phyloP scores from a whole-genome alignment of 352 stramenopile species.

The Thraustotheca clavata region DNA sequence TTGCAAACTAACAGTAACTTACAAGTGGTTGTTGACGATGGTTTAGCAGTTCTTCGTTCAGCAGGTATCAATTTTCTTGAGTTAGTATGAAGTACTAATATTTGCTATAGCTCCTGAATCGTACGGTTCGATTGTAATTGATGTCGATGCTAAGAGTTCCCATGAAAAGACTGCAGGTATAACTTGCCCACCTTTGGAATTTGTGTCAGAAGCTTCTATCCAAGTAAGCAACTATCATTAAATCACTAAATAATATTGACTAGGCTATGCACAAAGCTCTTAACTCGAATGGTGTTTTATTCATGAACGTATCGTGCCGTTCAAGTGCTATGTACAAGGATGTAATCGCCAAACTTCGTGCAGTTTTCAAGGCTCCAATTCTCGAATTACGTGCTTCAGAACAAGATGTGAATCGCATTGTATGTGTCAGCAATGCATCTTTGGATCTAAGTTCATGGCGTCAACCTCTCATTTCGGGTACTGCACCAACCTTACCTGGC shows the following conservation, averaged over 20 bases:
- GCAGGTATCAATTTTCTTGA: background rate
- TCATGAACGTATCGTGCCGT: slow-evolving; percentile 60
- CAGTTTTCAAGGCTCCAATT: slow-evolving; percentile 27
- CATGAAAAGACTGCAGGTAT: slow-evolving; percentile 42
- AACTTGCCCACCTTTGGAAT: slow-evolving; percentile 54
- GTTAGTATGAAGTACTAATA: background rate
- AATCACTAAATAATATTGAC: background rate
- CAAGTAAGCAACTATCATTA: background rate
- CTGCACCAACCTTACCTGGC: background rate
- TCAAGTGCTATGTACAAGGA: slow-evolving; percentile 38
- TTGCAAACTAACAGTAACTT: slow-evolving; percentile 41
- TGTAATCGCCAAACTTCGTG: slow-evolving; percentile 35
- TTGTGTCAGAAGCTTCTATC: slow-evolving; percentile 45
- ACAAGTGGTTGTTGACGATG: slow-evolving; percentile 38
- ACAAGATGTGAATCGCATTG: slow-evolving; percentile 56
- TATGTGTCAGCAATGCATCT: slow-evolving; percentile 37
- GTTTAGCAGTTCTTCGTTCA: slow-evolving; percentile 32
- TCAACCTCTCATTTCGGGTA: background rate
- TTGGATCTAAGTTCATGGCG: slow-evolving; percentile 12
- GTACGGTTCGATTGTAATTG: slow-evolving; percentile 58
- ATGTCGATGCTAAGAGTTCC: slow-evolving; percentile 62
- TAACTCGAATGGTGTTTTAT: slow-evolving; percentile 32
- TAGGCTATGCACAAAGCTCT: slow-evolving; percentile 31
- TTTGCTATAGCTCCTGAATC: slow-evolving; percentile 24
- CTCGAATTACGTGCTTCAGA: slow-evolving; percentile 18